These are phyloP conservation scores for Arabis hirsuta DNA, from an alignment of 345 rosid genomes.

Conservation along the genomic window DNA sequence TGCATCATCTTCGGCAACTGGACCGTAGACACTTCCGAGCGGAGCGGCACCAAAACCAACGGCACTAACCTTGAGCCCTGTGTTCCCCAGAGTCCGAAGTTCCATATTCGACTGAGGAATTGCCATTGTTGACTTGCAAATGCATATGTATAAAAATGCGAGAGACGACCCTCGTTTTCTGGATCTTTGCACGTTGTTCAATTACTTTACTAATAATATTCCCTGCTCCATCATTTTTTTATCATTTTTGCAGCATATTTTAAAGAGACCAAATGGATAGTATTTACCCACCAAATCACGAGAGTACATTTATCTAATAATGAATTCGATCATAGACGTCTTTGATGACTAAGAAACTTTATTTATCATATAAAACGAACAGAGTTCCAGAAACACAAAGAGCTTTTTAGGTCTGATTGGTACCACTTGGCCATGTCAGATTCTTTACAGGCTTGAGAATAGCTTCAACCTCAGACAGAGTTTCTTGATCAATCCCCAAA, in stretches of 20 bases:
- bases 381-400: neutral
- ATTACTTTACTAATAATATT: too few relatives aligned
- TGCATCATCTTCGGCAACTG: constrained; percentile 80
- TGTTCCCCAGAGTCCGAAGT: constrained; percentile 63
- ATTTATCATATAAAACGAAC: constrained; percentile 17
- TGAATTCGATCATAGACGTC: neutral
- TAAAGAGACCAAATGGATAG: too few relatives aligned
- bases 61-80: constrained; percentile 77
- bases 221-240: too few relatives aligned
- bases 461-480: constrained; percentile 62
- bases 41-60: constrained; percentile 96
- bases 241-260: too few relatives aligned
- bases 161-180: neutral
- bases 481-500: constrained; percentile 60
- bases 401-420: constrained; percentile 41
- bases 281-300: too few relatives aligned
- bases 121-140: constrained; percentile 20
- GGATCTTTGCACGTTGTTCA: neutral
- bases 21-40: constrained; percentile 82
- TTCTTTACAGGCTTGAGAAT: constrained; percentile 80
- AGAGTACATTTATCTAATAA: too few relatives aligned
- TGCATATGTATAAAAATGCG: neutral
- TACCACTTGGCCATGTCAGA: constrained; percentile 91
- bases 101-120: constrained; percentile 51
- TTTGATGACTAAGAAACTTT: constrained; percentile 1